Conservation (phyloP, 1,284 basidiomycete genomes). For the Entoloma clypeatum region DNA sequence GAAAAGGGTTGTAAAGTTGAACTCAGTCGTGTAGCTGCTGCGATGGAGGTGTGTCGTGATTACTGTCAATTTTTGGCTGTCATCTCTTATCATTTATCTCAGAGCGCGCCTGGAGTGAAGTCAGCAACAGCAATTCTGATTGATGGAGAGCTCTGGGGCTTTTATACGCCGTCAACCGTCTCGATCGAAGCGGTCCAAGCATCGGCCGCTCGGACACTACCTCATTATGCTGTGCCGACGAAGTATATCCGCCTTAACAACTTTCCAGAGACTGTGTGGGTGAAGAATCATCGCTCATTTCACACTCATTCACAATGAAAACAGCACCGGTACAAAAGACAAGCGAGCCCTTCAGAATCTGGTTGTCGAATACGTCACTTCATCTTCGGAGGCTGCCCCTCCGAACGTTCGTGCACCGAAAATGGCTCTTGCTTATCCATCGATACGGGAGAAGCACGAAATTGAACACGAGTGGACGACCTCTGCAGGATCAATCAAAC, state of each 20-base stretch:
- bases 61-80: background rate
- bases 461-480: too few relatives aligned
- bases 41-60: conserved; percentile 45
- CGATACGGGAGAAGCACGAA: too few relatives aligned
- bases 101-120: conserved; percentile 44
- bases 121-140: conserved; percentile 50
- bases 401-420: too few relatives aligned
- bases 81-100: conserved; percentile 9
- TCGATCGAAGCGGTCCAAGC: conserved; percentile 38
- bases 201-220: conserved; percentile 46
- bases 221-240: conserved; percentile 57
- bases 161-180: conserved; percentile 42
- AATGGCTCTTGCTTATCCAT: too few relatives aligned
- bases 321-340: too few relatives aligned
- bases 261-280: conserved; percentile 51
- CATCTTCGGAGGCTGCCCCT: too few relatives aligned
- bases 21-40: conserved; percentile 54
- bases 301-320: too few relatives aligned
- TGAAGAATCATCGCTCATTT: too few relatives aligned
- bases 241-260: conserved; percentile 39
- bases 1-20: conserved; percentile 57
- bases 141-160: conserved; percentile 52
- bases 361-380: too few relatives aligned
- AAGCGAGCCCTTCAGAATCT: too few relatives aligned
- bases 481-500: too few relatives aligned